These are phyloP conservation scores for Guillardia theta DNA, from an alignment of 78 protist species.

Conservation along the genomic window DNA sequence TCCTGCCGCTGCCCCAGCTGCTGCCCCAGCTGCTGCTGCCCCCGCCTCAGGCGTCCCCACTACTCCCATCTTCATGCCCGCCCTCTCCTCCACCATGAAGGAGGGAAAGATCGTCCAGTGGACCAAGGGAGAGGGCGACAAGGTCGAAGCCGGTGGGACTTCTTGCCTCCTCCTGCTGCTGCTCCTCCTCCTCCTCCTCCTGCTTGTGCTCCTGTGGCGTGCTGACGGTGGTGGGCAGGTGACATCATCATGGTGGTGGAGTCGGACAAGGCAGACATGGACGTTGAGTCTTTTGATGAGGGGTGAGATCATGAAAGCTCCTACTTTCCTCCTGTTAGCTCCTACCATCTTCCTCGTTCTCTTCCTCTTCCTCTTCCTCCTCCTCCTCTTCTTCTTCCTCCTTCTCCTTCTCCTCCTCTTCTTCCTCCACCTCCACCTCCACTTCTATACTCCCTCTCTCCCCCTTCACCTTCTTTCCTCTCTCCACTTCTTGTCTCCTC, in stretches of 20 bases:
- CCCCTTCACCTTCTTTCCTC: background rate
- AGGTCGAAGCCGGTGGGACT: background rate
- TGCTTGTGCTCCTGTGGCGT: background rate
- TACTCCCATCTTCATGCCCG: background rate
- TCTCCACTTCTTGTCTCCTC: background rate
- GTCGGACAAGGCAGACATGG: constrained; percentile 26
- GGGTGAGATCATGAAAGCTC: background rate
- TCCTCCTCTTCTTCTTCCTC: background rate
- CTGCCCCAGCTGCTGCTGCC: background rate
- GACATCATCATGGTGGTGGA: constrained; percentile 14
- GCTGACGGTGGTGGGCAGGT: background rate
- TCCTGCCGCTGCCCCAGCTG: background rate
- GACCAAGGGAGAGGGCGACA: constrained; percentile 3
- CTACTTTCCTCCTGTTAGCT: background rate
- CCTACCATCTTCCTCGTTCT: background rate
- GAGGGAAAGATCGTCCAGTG: constrained; percentile 24
- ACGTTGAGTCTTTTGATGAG: background rate
- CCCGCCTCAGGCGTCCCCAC: background rate
- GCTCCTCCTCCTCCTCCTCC: background rate
- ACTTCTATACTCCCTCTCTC: background rate
- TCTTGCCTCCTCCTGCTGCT: background rate
- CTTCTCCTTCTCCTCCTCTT: background rate
- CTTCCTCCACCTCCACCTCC: background rate
- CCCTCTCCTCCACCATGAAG: constrained; percentile 52
- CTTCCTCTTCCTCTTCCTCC: background rate